Percentiles rank a stretch among this genome's conserved stretches.
phyloP scores from a whole-genome alignment of 2,329 filamentous ascomycete genomes.

The Hymenoscyphus linearis region DNA sequence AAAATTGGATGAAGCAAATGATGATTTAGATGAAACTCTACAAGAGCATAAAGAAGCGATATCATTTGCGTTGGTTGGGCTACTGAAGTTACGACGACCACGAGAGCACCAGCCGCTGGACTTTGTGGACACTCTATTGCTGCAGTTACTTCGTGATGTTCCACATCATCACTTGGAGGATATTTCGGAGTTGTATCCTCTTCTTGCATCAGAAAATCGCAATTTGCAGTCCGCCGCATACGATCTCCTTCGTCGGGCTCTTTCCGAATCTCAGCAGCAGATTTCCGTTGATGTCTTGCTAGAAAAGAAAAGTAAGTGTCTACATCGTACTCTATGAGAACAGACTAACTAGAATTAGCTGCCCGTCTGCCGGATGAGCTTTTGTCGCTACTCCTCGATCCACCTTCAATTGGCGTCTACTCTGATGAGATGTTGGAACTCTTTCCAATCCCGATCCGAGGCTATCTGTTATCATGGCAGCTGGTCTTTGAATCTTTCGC shows the following conservation, averaged over 20 bases:
- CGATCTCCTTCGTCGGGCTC: conserved; percentile 70
- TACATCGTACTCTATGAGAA: background rate
- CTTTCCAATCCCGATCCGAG: conserved; percentile 65
- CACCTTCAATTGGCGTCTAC: conserved; percentile 65
- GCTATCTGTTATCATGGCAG: conserved; percentile 85
- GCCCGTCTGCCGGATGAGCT: conserved; percentile 79
- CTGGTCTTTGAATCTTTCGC: conserved; percentile 82
- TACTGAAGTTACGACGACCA: conserved; percentile 52
- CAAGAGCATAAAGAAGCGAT: conserved; percentile 52
- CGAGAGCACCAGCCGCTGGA: conserved; percentile 58
- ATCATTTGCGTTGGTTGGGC: conserved; percentile 52
- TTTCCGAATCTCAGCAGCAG: conserved; percentile 74
- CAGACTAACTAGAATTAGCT: conserved; percentile 31
- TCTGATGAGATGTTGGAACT: conserved; percentile 59
- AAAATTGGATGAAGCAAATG: conserved; percentile 67
- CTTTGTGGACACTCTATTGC: conserved; percentile 71
- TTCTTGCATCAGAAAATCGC: conserved; percentile 70
- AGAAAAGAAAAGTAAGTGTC: conserved; percentile 53
- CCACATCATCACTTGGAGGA: conserved; percentile 58
- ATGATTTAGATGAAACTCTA: conserved; percentile 76
- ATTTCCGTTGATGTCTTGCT: conserved; percentile 72
- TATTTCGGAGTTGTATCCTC: conserved; percentile 63
- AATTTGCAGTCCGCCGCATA: conserved; percentile 78
- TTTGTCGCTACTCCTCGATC: conserved; percentile 74
- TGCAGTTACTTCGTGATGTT: conserved; percentile 61